Base-by-base conservation (phyloP, 2,329 filamentous ascomycete species). In the Diplodia corticola region DNA sequence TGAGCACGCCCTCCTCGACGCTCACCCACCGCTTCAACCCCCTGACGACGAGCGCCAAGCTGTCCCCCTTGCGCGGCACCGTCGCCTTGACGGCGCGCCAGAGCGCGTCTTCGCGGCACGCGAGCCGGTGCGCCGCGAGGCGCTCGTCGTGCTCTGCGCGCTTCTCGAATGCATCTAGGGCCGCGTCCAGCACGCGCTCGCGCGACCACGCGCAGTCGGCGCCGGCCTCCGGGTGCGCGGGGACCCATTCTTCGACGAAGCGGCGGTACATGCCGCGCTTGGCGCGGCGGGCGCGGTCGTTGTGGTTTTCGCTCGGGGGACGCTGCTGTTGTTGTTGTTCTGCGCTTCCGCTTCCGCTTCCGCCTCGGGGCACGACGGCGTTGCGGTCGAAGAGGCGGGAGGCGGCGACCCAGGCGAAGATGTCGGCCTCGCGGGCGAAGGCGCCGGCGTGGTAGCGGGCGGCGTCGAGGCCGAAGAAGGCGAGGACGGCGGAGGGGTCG, bases 381-480 rank as follows among this genome's bases (percentile, higher is more conserved):
- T 74, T 69, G 0, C 83, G 77, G 60, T 79, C 82, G 72, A 92
- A 89, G 70, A 92, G 80, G 1, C 84, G 81, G 68, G 86, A 88
- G 0, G 75, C 76, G 2, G 84, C 78, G 1, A 83, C 81, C 79
- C 89, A 93, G 20, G 83, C 79, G 73, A 86, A 93, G 70, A 93
- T 76, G 1, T 83, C 84, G 0, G 86, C 73, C 3, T 83, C 76
- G 0, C 77, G 80, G 0, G 68, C 65, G 71, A 94, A 93, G 0
- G 85, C 84, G 26, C 17, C 28, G 6, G 83, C 84, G 0, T 86
- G 73, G 3, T 83, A 76, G 0, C 77, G 81, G 0, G 69, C 66
- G 71, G 93, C 93, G 0, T 86, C 91, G 1, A 94, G 77, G 0
- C 86, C 88, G 0, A 93, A 81, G 70, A 94, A 92, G 0, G 76